A percentile compares a stretch with the other conserved stretches of the same genome.
phyloP scores from a whole-genome alignment of 345 rosid genomes.

The Dipteronia sinensis region DNA sequence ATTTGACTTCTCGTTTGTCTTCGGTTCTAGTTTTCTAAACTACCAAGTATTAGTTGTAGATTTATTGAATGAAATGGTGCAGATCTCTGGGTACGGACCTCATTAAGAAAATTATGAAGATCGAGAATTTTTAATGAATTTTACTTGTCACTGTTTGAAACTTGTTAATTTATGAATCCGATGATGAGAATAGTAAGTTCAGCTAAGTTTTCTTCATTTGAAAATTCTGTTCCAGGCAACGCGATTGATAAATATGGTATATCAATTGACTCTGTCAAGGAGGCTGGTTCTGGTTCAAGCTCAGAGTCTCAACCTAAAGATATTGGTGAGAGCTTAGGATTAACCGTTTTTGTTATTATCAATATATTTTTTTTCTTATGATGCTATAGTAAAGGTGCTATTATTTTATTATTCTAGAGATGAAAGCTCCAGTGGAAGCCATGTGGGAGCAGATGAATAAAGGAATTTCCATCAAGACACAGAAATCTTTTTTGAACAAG shows the following conservation, averaged over 20 bases:
- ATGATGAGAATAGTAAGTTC: background rate
- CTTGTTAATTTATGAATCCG: background rate
- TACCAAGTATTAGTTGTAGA: background rate
- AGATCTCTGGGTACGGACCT: background rate
- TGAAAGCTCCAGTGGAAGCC: slow-evolving; percentile 46
- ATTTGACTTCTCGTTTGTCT: background rate
- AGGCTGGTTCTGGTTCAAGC: slow-evolving; percentile 25
- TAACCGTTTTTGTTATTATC: background rate
- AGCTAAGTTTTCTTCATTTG: background rate
- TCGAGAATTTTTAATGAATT: background rate
- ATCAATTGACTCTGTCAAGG: slow-evolving; percentile 31
- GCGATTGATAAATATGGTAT: slow-evolving; percentile 30
- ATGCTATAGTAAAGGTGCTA: background rate
- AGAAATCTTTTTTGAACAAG: slow-evolving; percentile 28
- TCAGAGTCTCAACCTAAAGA: slow-evolving; percentile 30
- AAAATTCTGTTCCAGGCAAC: slow-evolving; percentile 28
- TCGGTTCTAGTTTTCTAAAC: background rate
- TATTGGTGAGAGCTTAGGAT: slow-evolving; percentile 29
- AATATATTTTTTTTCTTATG: background rate
- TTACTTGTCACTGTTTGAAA: background rate
- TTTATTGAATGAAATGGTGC: background rate
- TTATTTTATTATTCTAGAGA: slow-evolving; percentile 28
- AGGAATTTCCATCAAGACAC: slow-evolving; percentile 31
- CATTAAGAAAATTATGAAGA: background rate
- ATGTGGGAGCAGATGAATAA: slow-evolving; percentile 66